Percentiles rank a stretch among this genome's conserved stretches.
These are phyloP conservation scores for Plectosphaerella cucumerina DNA, from an alignment of 2,329 filamentous ascomycete species.

Conservation along the genomic window DNA sequence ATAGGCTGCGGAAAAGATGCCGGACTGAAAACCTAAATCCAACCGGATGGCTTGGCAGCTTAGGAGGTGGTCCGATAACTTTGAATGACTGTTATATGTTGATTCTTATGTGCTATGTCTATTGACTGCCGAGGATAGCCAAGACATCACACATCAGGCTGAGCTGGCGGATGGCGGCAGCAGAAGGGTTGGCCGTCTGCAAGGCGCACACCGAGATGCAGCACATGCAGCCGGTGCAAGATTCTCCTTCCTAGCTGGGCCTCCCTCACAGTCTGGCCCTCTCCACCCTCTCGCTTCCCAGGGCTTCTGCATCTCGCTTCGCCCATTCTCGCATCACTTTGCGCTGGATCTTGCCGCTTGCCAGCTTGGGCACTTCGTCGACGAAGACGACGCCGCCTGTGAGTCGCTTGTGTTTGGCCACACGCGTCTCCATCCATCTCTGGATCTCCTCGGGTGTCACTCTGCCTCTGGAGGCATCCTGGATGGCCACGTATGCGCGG, in stretches of 20 bases:
- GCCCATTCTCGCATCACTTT: constrained; percentile 54
- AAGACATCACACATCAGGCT: not conserved
- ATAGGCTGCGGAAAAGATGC: no score
- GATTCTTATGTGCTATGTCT: not conserved
- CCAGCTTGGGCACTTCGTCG: constrained; percentile 52
- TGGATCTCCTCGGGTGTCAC: constrained; percentile 49
- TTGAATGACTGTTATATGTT: no score
- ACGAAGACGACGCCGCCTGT: constrained; percentile 50
- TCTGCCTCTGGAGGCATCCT: constrained; percentile 37
- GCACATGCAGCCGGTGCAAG: no score
- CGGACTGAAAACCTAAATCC: no score
- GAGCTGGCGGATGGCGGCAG: no score
- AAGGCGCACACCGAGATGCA: no score
- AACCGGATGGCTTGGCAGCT: no score
- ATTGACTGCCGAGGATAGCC: not conserved
- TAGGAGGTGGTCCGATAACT: no score
- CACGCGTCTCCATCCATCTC: constrained; percentile 37
- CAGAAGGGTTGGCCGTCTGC: no score
- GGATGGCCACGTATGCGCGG: constrained; percentile 46
- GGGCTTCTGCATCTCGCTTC: constrained; percentile 40
- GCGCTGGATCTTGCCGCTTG: constrained; percentile 54
- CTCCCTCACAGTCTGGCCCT: constrained; percentile 6
- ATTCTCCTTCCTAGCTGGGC: no score
- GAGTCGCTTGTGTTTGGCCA: constrained; percentile 48
- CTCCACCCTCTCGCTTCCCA: constrained; percentile 8